Conservation (phyloP, 2,329 filamentous ascomycete species). For the Cadophora gregata region DNA sequence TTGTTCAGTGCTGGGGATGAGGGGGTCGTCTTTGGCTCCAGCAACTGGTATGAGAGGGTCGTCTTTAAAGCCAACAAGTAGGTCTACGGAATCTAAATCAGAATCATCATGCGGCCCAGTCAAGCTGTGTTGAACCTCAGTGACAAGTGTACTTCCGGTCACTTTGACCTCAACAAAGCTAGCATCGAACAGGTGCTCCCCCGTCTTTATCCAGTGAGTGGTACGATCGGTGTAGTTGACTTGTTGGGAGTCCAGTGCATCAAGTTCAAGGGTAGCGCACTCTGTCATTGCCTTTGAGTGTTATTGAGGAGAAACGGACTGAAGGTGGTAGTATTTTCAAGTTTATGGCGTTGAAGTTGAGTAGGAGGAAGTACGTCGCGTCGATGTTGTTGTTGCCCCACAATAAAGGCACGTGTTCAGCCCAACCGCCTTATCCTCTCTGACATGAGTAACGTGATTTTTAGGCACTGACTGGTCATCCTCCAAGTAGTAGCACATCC, state of each 20-base stretch:
- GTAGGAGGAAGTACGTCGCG: too few relatives aligned
- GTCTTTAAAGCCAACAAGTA: slow-evolving; percentile 4
- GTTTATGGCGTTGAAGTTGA: too few relatives aligned
- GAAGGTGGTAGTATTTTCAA: too few relatives aligned
- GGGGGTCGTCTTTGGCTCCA: neutral
- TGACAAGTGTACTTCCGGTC: slow-evolving; percentile 11
- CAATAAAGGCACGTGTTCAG: too few relatives aligned
- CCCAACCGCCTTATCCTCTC: too few relatives aligned
- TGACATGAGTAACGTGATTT: too few relatives aligned
- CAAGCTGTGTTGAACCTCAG: slow-evolving; percentile 15
- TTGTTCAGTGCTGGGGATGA: slow-evolving; percentile 1
- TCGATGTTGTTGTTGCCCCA: too few relatives aligned
- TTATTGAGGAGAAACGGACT: too few relatives aligned
- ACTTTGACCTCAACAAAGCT: slow-evolving; percentile 14
- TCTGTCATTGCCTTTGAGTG: neutral
- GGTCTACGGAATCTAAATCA: neutral
- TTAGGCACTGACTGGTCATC: too few relatives aligned
- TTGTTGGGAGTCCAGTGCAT: slow-evolving; percentile 5
- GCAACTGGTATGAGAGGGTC: too few relatives aligned
- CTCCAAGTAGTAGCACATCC: too few relatives aligned
- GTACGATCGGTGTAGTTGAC: slow-evolving; percentile 18
- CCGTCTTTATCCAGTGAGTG: slow-evolving; percentile 15
- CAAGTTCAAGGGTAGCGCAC: slow-evolving; percentile 1
- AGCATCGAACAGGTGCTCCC: slow-evolving; percentile 20
- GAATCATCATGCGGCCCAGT: slow-evolving; percentile 6